These are phyloP conservation scores for Colletotrichum sp. DNA, from an alignment of 2,329 filamentous ascomycete genomes.

Conservation along the genomic window DNA sequence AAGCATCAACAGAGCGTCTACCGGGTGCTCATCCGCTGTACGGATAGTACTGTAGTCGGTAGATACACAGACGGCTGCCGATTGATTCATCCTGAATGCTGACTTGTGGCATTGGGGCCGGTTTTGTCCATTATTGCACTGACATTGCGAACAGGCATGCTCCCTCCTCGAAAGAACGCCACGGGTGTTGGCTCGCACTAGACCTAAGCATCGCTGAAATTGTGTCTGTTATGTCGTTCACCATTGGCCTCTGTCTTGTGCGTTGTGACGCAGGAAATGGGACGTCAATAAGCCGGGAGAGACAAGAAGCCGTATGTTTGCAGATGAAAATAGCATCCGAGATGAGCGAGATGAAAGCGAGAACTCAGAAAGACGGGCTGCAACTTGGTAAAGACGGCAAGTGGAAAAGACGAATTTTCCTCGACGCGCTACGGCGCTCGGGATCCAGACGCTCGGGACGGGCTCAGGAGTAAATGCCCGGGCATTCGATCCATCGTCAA, in stretches of 20 bases:
- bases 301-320: not conserved
- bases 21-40: not conserved
- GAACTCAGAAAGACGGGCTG: not conserved
- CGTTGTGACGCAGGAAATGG: not conserved
- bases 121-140: not conserved
- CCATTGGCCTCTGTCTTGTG: not conserved
- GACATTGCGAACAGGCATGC: not conserved
- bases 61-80: not conserved
- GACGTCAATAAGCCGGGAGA: not conserved
- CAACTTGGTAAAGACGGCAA: not conserved
- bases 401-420: not conserved
- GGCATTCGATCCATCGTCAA: not conserved
- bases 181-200: not conserved
- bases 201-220: not conserved
- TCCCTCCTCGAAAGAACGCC: not conserved
- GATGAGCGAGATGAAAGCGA: not conserved
- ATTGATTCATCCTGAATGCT: not conserved
- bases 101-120: not conserved
- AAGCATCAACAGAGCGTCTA: not conserved
- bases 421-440: not conserved
- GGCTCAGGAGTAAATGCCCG: not conserved
- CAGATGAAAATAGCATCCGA: not conserved
- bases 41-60: not conserved
- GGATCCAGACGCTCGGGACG: not conserved
- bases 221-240: not conserved